phyloP scores from a whole-genome alignment of 169 alveolate species.

The Cryptosporidium sp. region DNA sequence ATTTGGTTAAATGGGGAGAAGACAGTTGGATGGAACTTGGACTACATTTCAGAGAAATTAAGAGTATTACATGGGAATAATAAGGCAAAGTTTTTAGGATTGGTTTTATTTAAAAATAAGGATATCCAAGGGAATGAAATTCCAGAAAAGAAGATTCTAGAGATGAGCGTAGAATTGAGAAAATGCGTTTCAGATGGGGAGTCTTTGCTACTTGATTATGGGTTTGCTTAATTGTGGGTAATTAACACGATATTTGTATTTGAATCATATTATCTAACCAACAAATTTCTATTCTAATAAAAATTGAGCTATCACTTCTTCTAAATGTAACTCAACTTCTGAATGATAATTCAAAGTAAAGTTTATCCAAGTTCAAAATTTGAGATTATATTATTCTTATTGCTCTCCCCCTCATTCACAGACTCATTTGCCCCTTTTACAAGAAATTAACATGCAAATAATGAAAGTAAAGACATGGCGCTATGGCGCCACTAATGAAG shows the following conservation, averaged over 20 bases:
- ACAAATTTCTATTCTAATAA: neutral
- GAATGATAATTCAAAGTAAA: too few relatives aligned
- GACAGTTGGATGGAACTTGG: slow-evolving; percentile 70
- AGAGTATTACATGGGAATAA: neutral
- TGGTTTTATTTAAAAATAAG: neutral
- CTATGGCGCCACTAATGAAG: neutral
- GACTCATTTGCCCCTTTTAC: too few relatives aligned
- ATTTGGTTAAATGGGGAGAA: slow-evolving; percentile 62
- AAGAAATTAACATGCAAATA: neutral
- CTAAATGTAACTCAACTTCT: neutral
- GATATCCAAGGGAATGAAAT: slow-evolving; percentile 6
- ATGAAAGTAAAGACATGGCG: slow-evolving; percentile 29
- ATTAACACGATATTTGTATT: neutral
- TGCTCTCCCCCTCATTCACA: neutral
- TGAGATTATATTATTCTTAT: too few relatives aligned
- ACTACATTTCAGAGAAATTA: slow-evolving; percentile 35
- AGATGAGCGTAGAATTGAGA: neutral
- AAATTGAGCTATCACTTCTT: neutral
- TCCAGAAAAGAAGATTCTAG: neutral
- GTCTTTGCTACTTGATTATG: neutral
- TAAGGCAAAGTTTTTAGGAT: neutral
- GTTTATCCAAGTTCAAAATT: neutral
- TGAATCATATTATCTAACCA: neutral
- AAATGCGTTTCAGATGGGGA: slow-evolving; percentile 28
- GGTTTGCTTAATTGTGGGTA: neutral